Evolutionary conservation across 2,329 filamentous ascomycete genomes (phyloP).

Genomic region (Microdochium trichocladiopsis): DNA sequence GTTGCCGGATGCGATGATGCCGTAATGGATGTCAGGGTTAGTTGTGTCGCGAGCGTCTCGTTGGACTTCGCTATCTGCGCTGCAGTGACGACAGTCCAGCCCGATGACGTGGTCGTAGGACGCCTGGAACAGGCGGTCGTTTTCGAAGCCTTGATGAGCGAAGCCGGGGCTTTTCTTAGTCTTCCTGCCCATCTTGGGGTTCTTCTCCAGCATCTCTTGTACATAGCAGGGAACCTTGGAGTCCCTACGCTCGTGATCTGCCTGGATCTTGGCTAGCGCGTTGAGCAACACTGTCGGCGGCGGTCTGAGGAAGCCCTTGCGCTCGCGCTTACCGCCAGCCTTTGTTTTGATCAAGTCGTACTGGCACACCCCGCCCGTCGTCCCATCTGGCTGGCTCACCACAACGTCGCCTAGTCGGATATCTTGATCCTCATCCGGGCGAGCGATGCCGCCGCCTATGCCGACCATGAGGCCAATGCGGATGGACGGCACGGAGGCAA

Average conservation of each 20-base stretch:
- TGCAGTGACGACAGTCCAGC: slow-evolving; percentile 4
- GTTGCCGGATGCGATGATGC: not conserved
- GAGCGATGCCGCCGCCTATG: slow-evolving; percentile 8
- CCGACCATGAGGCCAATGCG: slow-evolving; percentile 10
- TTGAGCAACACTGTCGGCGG: slow-evolving; percentile 4
- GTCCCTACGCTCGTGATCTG: slow-evolving; percentile 2
- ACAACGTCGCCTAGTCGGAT: slow-evolving; percentile 19
- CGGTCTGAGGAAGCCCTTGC: not conserved
- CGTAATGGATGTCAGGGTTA: slow-evolving; percentile 1
- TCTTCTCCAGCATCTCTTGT: slow-evolving; percentile 2
- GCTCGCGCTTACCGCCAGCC: not conserved
- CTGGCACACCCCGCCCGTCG: slow-evolving; percentile 10
- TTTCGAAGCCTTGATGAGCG: not conserved
- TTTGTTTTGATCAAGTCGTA: slow-evolving; percentile 14
- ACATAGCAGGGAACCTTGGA: slow-evolving; percentile 4
- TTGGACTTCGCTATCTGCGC: not conserved
- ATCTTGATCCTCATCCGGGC: slow-evolving; percentile 7
- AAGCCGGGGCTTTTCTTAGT: slow-evolving; percentile 2
- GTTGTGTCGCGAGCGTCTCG: not conserved
- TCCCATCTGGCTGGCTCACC: slow-evolving; percentile 11
- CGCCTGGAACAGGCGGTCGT: slow-evolving; percentile 6
- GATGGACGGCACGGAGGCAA: slow-evolving; percentile 9
- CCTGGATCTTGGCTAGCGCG: slow-evolving; percentile 1
- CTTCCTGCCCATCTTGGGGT: slow-evolving; percentile 4
- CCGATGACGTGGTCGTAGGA: slow-evolving; percentile 3